Evolutionary conservation across 163 green algal genomes (phyloP), one percentile per base, ranked within the genome.

Genomic region (Picocystis sp.): DNA sequence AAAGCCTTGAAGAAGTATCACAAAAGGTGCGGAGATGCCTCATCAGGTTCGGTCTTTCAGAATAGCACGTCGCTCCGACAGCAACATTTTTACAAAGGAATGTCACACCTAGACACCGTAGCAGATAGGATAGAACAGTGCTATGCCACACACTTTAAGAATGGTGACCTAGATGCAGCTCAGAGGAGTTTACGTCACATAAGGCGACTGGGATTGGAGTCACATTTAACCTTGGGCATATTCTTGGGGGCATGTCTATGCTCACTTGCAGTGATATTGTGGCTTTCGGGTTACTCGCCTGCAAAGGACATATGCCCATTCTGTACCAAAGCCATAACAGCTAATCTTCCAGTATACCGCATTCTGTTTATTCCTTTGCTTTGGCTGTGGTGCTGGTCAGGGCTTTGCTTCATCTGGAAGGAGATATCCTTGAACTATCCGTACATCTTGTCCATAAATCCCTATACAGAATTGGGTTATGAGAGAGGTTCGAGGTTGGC

Each of bases 271-370:
- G 47, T 33, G 3, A 19, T 17, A 34, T 53, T 34, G 34, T 33
- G 47, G 24, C 24, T 17, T 19, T 53, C 15, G 5, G 15, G 3
- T 44, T 53, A 17, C 47, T 34, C 15, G 22, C n/a, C 47, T 25
- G 14, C 47, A 15, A 17, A 33, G 47, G 35, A 33, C 47, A 44
- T 25, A 12, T 53, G 47, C 47, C 47, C 47, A 3, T 53, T 44
- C 15, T 53, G 47, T 34, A 25, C 47, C 3, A 33, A 53, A 34
- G 34, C 34, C 47, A 33, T 53, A 3, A 44, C 47, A 3, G 47
- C 47, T 15, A 53, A 33, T 13, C 15, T 53, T 12, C 47, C 47
- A 13, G 47, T 53, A 11, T 53, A 44, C 47, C 47, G 47, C 47
- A 53, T 53, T 15, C n/a, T 53, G 3, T 34, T 53, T 33, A 34